Evolutionary conservation across 805 yeast species (phyloP), one percentile per base, ranked within the genome.

Genomic region (Metschnikowia matae): DNA sequence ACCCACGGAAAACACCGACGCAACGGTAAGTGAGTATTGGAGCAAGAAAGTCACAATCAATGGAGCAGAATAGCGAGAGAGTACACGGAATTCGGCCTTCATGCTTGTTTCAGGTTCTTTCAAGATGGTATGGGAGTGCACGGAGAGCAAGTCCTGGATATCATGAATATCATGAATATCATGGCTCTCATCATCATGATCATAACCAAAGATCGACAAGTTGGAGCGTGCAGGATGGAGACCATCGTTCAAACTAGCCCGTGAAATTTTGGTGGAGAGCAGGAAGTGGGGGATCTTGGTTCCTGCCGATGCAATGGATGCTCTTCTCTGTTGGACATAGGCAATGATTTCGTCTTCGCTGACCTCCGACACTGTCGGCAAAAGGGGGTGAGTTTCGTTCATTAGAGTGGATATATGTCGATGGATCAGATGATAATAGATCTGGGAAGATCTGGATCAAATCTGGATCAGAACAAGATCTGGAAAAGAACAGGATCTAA

Each of bases 1-100:
- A 8, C 92, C 90, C 31, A 85, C 91, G 2, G 87, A 82, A 62
- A 87, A 85, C 33, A 86, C 87, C 0, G 89, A 83, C 14, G 90
- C 89, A 46, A 87, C 84, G 3, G 89, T 83, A 44, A 86, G 70
- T 0, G 90, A 85, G 62, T 84, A 83, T 62, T 86, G 90, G 52
- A 86, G 66, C 26, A 86, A 62, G 57, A 86, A 86, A 0, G 92
- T 85, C 46, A 83, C 68, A 17, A 84, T 73, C 57, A 86, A 66
- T 0, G 92, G 92, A 8, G 74, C 51, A 0, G 84, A 78, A 51
- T 74, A 77, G 37, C 61, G 57, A 18, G 68, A 33, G 45, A 81
- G 60, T 13, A 68, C 70, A 44, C 58, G 63, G 10, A 71, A 53
- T 62, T 80, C 84, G 31, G 69, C 68, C 3, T 51, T 17, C 14